Percentiles rank a stretch among this genome's conserved stretches.
Evolutionary conservation across 2,329 filamentous ascomycete species (phyloP).

Genomic region (Diaporthe eres): DNA sequence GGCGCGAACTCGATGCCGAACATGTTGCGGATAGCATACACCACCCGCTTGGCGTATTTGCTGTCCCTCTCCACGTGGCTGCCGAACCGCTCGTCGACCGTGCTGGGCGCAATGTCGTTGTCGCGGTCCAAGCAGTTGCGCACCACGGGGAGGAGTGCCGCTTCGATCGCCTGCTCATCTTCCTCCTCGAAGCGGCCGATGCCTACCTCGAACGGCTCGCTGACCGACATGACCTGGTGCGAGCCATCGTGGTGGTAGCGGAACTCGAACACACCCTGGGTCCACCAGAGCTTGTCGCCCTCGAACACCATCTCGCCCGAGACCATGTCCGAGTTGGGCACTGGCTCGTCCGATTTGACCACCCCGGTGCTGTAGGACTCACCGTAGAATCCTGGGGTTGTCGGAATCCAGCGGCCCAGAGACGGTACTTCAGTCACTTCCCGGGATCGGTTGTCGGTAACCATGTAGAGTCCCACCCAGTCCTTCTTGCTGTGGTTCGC

Average conservation of each 20-base stretch:
- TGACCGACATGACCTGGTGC: conserved; percentile 95
- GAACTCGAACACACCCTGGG: conserved; percentile 95
- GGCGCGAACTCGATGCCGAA: conserved; percentile 97
- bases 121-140: conserved; percentile 94
- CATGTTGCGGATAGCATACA: conserved; percentile 96
- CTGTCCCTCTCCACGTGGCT: conserved; percentile 86
- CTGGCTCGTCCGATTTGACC: conserved; percentile 74
- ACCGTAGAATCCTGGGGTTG: conserved; percentile 82
- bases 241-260: conserved; percentile 95
- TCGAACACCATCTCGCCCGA: conserved; percentile 88
- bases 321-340: conserved; percentile 70
- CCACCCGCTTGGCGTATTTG: conserved; percentile 90
- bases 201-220: conserved; percentile 90
- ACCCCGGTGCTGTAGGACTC: conserved; percentile 83
- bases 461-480: conserved; percentile 97
- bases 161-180: conserved; percentile 68
- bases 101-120: conserved; percentile 88
- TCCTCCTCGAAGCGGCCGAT: conserved; percentile 86
- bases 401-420: conserved; percentile 90
- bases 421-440: conserved; percentile 88
- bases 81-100: conserved; percentile 86
- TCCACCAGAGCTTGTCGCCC: conserved; percentile 98
- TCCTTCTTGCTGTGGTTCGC: conserved; percentile 89
- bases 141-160: conserved; percentile 84
- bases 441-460: conserved; percentile 91